phyloP scores from a whole-genome alignment of 441 rosid genomes.

The Brassica balearica region DNA sequence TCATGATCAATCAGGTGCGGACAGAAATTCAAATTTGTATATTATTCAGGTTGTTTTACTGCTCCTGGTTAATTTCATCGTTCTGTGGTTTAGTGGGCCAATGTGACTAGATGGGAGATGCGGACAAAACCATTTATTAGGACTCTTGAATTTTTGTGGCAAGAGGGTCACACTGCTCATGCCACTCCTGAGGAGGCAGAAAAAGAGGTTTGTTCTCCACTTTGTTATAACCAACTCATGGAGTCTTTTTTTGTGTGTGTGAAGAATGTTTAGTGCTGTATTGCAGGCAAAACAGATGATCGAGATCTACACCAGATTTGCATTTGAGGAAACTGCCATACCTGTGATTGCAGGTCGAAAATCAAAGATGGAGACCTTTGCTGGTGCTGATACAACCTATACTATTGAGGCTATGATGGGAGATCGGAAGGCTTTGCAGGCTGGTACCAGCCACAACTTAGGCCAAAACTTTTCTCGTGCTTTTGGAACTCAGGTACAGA shows the following conservation, averaged over 20 bases:
- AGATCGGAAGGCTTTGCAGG: constrained; percentile 89
- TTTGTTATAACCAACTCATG: constrained; percentile 12
- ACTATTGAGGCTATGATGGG: constrained; percentile 99
- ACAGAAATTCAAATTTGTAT: background rate
- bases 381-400: constrained; percentile 84
- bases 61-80: constrained; percentile 12
- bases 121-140: constrained; percentile 92
- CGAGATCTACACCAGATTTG: constrained; percentile 83
- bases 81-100: constrained; percentile 72
- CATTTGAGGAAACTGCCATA: constrained; percentile 92
- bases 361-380: constrained; percentile 86
- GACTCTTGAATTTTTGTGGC: constrained; percentile 98
- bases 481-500: constrained; percentile 75
- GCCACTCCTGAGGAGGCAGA: constrained; percentile 90
- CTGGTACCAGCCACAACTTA: constrained; percentile 93
- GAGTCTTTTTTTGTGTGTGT: background rate
- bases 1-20: constrained; percentile 86
- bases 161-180: constrained; percentile 96
- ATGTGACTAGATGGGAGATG: constrained; percentile 97
- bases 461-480: constrained; percentile 92
- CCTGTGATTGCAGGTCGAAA: constrained; percentile 92
- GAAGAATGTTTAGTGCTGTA: constrained; percentile 25
- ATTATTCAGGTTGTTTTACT: background rate
- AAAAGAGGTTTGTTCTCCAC: constrained; percentile 66
- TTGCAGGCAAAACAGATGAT: constrained; percentile 92